Evolutionary conservation across 805 yeast genomes (phyloP).

Genomic region (Schwanniomyces polymorphus): DNA sequence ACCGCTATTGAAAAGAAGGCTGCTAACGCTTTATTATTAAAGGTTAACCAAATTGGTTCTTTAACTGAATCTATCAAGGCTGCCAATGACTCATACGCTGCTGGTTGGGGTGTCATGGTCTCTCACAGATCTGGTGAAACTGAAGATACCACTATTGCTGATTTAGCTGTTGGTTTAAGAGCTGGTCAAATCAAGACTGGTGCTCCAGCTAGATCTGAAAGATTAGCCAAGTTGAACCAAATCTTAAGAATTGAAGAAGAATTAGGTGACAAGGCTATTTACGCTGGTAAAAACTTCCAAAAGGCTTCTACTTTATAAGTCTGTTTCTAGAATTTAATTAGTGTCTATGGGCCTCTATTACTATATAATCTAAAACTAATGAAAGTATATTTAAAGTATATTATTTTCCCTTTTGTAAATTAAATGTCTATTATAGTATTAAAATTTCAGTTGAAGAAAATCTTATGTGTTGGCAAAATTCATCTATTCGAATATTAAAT

Average conservation of each 20-base stretch:
- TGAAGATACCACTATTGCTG: constrained; percentile 98
- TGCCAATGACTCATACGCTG: constrained; percentile 91
- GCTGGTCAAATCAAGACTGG: constrained; percentile 99
- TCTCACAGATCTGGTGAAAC: constrained; percentile 99
- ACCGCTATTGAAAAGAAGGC: constrained; percentile 96
- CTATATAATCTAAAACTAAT: background rate
- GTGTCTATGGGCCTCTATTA: background rate
- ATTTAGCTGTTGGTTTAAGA: constrained; percentile 96
- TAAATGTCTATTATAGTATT: no score
- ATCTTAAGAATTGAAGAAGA: constrained; percentile 98
- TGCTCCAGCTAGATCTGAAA: constrained; percentile 99
- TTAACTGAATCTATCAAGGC: constrained; percentile 95
- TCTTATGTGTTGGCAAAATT: no score
- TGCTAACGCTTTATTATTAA: constrained; percentile 90
- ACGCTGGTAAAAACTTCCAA: constrained; percentile 93
- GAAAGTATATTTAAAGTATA: background rate
- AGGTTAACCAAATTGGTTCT: constrained; percentile 99
- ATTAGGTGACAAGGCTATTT: constrained; percentile 95
- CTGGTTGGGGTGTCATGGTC: constrained; percentile 99
- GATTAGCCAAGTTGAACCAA: constrained; percentile 99
- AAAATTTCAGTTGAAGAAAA: no score
- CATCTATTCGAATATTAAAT: background rate
- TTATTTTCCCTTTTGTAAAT: background rate
- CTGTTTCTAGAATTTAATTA: background rate
- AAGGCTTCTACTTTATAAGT: constrained; percentile 39